A percentile compares a stretch with the other conserved stretches of the same genome.
phyloP scores from a whole-genome alignment of 805 yeast species.

The Grigorovia yakushimaensis region DNA sequence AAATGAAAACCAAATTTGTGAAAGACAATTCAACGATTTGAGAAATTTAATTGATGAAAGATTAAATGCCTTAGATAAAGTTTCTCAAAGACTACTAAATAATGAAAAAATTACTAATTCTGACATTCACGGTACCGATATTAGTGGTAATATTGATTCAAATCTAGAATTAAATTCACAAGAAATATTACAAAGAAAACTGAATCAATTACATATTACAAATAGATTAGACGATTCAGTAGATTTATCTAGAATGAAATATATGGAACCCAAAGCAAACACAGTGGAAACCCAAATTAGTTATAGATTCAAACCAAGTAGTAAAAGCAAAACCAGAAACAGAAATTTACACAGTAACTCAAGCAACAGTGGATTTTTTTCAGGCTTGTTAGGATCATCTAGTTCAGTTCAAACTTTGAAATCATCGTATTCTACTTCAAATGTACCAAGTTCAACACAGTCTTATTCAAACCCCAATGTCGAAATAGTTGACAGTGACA shows the following conservation, averaged over 20 bases:
- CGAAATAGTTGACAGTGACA: too few relatives aligned
- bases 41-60: constrained; percentile 20
- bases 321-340: constrained; percentile 4
- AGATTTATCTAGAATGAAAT: constrained; percentile 5
- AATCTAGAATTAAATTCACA: constrained; percentile 15
- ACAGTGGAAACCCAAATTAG: constrained; percentile 23
- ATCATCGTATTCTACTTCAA: neutral
- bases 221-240: constrained; percentile 13
- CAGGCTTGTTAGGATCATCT: constrained; percentile 15
- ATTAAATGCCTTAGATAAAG: constrained; percentile 16
- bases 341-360: neutral
- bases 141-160: constrained; percentile 20
- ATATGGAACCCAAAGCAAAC: constrained; percentile 6
- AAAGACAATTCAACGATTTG: constrained; percentile 18
- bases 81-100: constrained; percentile 16
- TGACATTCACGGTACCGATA: constrained; percentile 22
- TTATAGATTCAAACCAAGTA: constrained; percentile 18
- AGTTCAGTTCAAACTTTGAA: constrained; percentile 1
- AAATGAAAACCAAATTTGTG: constrained; percentile 5
- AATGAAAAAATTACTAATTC: constrained; percentile 17
- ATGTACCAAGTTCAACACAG: too few relatives aligned
- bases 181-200: constrained; percentile 20
- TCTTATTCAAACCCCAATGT: neutral
- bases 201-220: constrained; percentile 23
- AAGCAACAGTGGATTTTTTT: constrained; percentile 14